phyloP scores from a whole-genome alignment of 148 eudicot species.

The Rhododendron vialii region DNA sequence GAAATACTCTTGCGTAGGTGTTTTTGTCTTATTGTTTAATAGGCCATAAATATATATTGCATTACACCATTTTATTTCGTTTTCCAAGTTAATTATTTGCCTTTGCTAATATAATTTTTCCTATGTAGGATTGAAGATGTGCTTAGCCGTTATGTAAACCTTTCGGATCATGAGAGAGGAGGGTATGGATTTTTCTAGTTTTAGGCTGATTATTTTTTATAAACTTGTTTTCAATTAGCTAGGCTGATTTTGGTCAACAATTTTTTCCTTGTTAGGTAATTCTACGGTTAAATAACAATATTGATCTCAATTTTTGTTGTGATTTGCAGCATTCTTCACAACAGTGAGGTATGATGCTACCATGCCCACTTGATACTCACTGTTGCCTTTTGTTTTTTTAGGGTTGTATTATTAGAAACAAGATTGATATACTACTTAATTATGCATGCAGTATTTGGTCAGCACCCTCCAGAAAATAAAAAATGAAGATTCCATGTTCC shows the following conservation, averaged over 20 bases:
- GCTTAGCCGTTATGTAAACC: constrained; percentile 48
- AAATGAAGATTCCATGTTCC: constrained; percentile 62
- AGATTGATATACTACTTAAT: not conserved
- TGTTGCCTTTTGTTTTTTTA: not conserved
- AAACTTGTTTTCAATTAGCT: too few species aligned
- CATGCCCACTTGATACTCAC: not conserved
- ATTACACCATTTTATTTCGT: too few species aligned
- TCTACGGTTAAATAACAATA: not conserved
- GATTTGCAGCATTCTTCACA: constrained; percentile 32
- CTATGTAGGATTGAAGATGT: constrained; percentile 66
- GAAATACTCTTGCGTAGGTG: not conserved
- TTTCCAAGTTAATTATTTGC: not conserved
- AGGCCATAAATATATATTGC: not conserved
- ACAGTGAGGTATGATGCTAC: constrained; percentile 36
- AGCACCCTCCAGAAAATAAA: constrained; percentile 51
- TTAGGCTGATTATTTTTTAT: not conserved
- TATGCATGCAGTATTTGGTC: constrained; percentile 50
- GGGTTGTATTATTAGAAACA: not conserved
- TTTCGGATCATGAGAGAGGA: constrained; percentile 64
- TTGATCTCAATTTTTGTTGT: constrained; percentile 5
- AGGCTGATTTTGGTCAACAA: not conserved
- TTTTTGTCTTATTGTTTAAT: not conserved
- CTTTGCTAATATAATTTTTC: not conserved
- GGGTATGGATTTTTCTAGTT: constrained; percentile 20
- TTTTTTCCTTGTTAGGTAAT: not conserved